phyloP scores from a whole-genome alignment of 352 stramenopile species.

The Aphanomyces stellatus region DNA sequence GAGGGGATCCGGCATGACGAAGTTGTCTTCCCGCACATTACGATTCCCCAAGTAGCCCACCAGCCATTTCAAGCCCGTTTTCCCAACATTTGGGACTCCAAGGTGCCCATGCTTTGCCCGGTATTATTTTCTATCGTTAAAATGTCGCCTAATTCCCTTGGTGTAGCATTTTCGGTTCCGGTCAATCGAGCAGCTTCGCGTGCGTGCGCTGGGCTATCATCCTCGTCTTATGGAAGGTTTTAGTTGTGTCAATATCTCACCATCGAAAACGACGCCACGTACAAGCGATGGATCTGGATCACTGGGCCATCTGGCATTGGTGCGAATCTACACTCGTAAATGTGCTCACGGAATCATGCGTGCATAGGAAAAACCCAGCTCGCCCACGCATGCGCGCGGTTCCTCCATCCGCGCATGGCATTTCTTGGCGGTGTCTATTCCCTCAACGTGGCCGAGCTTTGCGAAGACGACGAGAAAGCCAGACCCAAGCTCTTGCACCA shows the following conservation, averaged over 20 bases:
- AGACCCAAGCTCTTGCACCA: not conserved
- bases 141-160: not conserved
- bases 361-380: not conserved
- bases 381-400: not conserved
- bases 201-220: not conserved
- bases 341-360: not conserved
- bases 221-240: not conserved
- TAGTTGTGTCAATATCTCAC: conserved; percentile 2
- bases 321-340: not conserved
- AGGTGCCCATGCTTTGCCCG: not conserved
- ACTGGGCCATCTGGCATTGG: not conserved
- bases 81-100: not conserved
- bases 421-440: not conserved
- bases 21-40: not conserved
- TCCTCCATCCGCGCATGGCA: not conserved
- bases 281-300: conserved; percentile 7
- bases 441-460: not conserved
- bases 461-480: not conserved
- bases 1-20: not conserved
- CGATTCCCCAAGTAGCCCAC: not conserved
- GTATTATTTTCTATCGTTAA: not conserved
- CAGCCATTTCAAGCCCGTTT: not conserved
- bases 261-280: not conserved
- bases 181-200: not conserved
- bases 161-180: not conserved